Percentiles rank a stretch among this genome's conserved stretches.
Evolutionary conservation across 805 yeast species (phyloP).

Genomic region (Clavispora carvajalis): DNA sequence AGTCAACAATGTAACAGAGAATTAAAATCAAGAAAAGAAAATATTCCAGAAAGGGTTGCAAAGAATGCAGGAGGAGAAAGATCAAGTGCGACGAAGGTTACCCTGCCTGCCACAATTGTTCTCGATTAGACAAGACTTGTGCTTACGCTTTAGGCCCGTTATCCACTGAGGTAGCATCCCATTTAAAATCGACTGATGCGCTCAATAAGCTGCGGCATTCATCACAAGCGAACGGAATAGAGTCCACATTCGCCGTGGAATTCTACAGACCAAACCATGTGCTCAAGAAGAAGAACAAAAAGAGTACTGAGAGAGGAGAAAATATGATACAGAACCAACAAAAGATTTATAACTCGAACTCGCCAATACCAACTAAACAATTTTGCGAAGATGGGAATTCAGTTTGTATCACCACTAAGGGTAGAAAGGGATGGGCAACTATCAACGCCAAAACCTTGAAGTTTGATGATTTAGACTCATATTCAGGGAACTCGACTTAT

Average conservation of each 20-base stretch:
- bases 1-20: neutral
- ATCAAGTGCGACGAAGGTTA: constrained; percentile 39
- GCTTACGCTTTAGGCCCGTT: constrained; percentile 13
- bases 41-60: constrained; percentile 37
- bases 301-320: neutral
- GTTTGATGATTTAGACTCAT: neutral
- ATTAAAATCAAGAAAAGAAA: constrained; percentile 29
- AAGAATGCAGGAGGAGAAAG: constrained; percentile 40
- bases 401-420: neutral
- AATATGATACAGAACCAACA: neutral
- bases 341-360: neutral
- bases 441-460: too few relatives aligned
- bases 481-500: neutral
- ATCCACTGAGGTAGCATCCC: neutral
- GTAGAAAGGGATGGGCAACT: too few relatives aligned
- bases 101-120: constrained; percentile 34
- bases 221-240: too few relatives aligned
- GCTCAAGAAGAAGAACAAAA: neutral
- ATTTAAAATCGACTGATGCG: neutral
- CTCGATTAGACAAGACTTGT: constrained; percentile 29
- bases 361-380: too few relatives aligned
- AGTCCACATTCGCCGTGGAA: constrained; percentile 3
- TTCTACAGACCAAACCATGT: constrained; percentile 7
- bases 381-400: too few relatives aligned
- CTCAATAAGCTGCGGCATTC: too few relatives aligned